Base-by-base conservation (phyloP, 163 green algal genomes). In the Trebouxia gelatinosa region DNA sequence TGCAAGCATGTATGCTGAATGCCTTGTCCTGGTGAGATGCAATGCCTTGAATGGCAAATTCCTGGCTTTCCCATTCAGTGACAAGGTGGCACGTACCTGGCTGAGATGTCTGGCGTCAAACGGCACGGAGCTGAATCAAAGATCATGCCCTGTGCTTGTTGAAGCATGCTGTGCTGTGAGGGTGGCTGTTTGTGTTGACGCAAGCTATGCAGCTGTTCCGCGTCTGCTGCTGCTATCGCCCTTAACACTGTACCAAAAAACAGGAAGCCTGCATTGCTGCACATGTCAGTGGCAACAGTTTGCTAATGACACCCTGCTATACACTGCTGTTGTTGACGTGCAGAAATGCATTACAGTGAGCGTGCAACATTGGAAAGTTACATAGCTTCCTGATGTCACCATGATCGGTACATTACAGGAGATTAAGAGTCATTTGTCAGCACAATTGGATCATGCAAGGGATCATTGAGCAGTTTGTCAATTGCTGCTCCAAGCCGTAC, bases 101-200 rank as follows among this genome's bases (percentile, higher is more conserved):
- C 66, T 28, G 85, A 82, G 50, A 89, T 85, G 28, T 88, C 81
- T 29, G 80, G 64, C 1, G 81, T 86, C 3, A 89, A 74, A 21
- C 75, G 62, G 34, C 84, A 74, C 0, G 86, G 86, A 32, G 74
- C 80, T 11, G 80, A 87, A 77, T 90, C 86, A 31, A 90, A 43
- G 29, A 90, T 84, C 48, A 90, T 84, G 58, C 84, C 86, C n/a
- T 51, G 26, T 7, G 65, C 51, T 23, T 59, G 70, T 9, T 75
- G 59, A 16, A 83, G 35, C 26, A 78, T 32, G 34, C 21, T 76
- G 23, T 50, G 19, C 19, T 72, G 64, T 29, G 68, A 32, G 39
- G 23, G 54, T 6, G 35, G 26, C n/a, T 43, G 23, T 7, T 43
- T 39, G 9, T 13, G 19, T 31, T 3, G 38, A 26, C 38, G n/a